A percentile compares a stretch with the other conserved stretches of the same genome.
phyloP scores from a whole-genome alignment of 768 basidiomycete genomes.

The Chiua virens region DNA sequence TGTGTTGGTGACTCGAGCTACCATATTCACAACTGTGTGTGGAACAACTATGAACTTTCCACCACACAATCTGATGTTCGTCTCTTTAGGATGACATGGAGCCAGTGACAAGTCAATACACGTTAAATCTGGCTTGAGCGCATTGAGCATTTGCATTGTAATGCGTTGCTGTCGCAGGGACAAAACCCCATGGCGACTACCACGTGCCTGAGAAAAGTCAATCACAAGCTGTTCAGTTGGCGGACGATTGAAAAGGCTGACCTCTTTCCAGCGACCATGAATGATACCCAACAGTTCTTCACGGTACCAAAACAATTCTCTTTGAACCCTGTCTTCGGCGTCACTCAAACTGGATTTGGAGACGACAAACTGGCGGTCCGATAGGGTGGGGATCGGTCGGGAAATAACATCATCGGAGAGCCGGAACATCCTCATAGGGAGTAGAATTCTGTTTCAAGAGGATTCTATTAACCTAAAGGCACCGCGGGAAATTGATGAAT shows the following conservation, averaged over 20 bases:
- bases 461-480: constrained; percentile 5
- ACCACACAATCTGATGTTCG: constrained; percentile 14
- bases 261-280: constrained; percentile 83
- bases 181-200: constrained; percentile 71
- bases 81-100: constrained; percentile 25
- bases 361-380: constrained; percentile 90
- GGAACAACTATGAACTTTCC: constrained; percentile 52
- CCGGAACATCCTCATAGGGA: constrained; percentile 71
- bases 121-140: constrained; percentile 67
- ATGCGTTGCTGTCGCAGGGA: constrained; percentile 78
- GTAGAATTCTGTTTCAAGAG: constrained; percentile 47
- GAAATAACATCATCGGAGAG: constrained; percentile 59
- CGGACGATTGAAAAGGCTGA: constrained; percentile 26
- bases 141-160: constrained; percentile 76
- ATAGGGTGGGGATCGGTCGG: constrained; percentile 77
- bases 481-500: background rate
- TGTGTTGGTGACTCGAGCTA: constrained; percentile 59
- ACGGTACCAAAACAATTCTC: constrained; percentile 94
- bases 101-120: constrained; percentile 56
- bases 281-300: constrained; percentile 78
- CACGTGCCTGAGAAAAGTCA: constrained; percentile 60
- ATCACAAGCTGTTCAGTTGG: background rate
- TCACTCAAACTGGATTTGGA: constrained; percentile 64
- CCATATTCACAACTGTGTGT: constrained; percentile 65
- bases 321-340: constrained; percentile 60